Conservation (phyloP, 768 basidiomycete species). For the Calvatia gigantea region DNA sequence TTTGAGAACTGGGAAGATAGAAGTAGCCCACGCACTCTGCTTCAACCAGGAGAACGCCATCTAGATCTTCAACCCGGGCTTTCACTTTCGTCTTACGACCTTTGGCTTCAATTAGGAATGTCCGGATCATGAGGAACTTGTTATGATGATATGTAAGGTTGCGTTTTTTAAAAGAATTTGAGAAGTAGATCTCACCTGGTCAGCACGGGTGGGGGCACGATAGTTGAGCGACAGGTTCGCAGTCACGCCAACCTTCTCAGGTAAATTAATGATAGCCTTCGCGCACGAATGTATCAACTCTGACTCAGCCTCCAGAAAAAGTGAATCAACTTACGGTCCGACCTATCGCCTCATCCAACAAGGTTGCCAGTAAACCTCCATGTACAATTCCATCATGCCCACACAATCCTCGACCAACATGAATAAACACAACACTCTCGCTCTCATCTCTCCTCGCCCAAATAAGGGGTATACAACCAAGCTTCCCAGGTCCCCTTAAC, state of each 20-base stretch:
- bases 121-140: conserved; percentile 83
- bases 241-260: conserved; percentile 90
- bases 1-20: neutral
- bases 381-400: conserved; percentile 95
- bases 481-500: conserved; percentile 81
- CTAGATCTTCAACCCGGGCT: conserved; percentile 72
- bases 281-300: conserved; percentile 2
- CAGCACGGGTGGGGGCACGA: conserved; percentile 83
- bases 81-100: conserved; percentile 77
- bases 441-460: conserved; percentile 72
- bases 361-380: conserved; percentile 86
- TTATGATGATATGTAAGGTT: neutral
- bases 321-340: conserved; percentile 52
- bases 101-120: conserved; percentile 57
- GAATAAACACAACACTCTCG: conserved; percentile 68
- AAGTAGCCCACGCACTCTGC: conserved; percentile 55
- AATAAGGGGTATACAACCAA: conserved; percentile 78
- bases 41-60: conserved; percentile 81
- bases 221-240: conserved; percentile 82
- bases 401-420: conserved; percentile 84
- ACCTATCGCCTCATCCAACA: conserved; percentile 83
- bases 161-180: neutral
- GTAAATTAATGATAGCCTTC: conserved; percentile 82
- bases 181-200: conserved; percentile 52
- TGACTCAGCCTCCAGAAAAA: neutral